A percentile compares a stretch with the other conserved stretches of the same genome.
Evolutionary conservation across 2,329 filamentous ascomycete genomes (phyloP).

Genomic region (Fusarium pseudocircinatum): DNA sequence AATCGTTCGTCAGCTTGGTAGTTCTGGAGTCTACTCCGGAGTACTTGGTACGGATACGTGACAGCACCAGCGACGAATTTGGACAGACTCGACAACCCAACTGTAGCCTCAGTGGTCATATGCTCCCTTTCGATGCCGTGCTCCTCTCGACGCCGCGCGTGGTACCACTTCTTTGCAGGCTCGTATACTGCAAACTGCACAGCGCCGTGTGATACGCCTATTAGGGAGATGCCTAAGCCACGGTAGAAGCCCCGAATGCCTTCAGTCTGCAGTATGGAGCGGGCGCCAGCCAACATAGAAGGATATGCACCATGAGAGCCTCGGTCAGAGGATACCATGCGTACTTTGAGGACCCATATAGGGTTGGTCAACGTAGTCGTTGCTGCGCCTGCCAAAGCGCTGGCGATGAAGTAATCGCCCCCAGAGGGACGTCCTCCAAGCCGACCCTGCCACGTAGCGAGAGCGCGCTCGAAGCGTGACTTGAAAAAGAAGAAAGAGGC

Average conservation of each 20-base stretch:
- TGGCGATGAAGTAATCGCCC: constrained; percentile 83
- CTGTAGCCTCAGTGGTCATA: constrained; percentile 77
- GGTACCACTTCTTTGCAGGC: constrained; percentile 66
- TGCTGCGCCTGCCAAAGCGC: constrained; percentile 73
- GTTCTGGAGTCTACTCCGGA: constrained; percentile 87
- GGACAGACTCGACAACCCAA: constrained; percentile 80
- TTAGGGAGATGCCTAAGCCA: constrained; percentile 81
- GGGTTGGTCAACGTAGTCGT: constrained; percentile 91
- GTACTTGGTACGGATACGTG: constrained; percentile 95
- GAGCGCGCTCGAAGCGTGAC: constrained; percentile 60
- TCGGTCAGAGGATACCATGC: constrained; percentile 89
- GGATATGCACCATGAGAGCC: constrained; percentile 81
- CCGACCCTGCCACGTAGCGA: constrained; percentile 45
- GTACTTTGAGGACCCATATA: constrained; percentile 97
- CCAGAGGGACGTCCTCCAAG: constrained; percentile 50
- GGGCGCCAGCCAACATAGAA: constrained; percentile 76
- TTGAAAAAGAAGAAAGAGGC: constrained; percentile 90
- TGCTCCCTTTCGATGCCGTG: constrained; percentile 32
- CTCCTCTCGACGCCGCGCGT: constrained; percentile 52
- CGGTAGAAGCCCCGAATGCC: constrained; percentile 86
- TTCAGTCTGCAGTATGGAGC: constrained; percentile 73
- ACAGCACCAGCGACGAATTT: constrained; percentile 90
- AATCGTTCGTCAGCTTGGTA: constrained; percentile 83
- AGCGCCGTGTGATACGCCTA: constrained; percentile 91
- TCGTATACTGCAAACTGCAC: constrained; percentile 98